Evolutionary conservation across 192 early-diverging fungal genomes (phyloP), one percentile per base, ranked within the genome.

Genomic region (Dissophora ornata): DNA sequence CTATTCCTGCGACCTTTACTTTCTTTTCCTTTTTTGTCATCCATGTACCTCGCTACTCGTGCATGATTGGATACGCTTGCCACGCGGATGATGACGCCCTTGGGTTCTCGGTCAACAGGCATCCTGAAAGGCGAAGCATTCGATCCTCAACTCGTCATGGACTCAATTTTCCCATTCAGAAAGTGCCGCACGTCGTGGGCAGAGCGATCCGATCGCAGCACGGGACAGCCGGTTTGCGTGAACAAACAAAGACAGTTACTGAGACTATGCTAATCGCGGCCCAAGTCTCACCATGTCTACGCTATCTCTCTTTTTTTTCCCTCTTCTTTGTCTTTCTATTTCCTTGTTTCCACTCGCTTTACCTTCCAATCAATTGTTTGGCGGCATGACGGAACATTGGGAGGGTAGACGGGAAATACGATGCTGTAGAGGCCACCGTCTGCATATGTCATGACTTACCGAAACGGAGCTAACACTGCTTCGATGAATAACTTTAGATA

Each of bases 401-500:
- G n/a, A n/a, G n/a, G n/a, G n/a, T n/a, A n/a, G n/a, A n/a, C n/a
- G n/a, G n/a, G n/a, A n/a, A n/a, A n/a, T n/a, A n/a, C n/a, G n/a
- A n/a, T n/a, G n/a, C n/a, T n/a, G n/a, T n/a, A n/a, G n/a, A n/a
- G n/a, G n/a, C n/a, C n/a, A n/a, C n/a, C n/a, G n/a, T n/a, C n/a
- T n/a, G n/a, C n/a, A n/a, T n/a, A n/a, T n/a, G n/a, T n/a, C n/a
- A n/a, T n/a, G n/a, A n/a, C n/a, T n/a, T n/a, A n/a, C n/a, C n/a
- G n/a, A n/a, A n/a, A n/a, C n/a, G n/a, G n/a, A n/a, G n/a, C 33
- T 53, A 10, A 54, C 28, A 9, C 36, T 38, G 6, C 13, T 13
- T 38, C 36, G 13, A 6, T 9, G 13, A 38, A 9, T 13, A 6
- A 9, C 36, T 57, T 19, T 81, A 91, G 90, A 18, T 96, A 90